phyloP scores from a whole-genome alignment of 495 filamentous ascomycete species.

The Hyaloscypha finlandica region DNA sequence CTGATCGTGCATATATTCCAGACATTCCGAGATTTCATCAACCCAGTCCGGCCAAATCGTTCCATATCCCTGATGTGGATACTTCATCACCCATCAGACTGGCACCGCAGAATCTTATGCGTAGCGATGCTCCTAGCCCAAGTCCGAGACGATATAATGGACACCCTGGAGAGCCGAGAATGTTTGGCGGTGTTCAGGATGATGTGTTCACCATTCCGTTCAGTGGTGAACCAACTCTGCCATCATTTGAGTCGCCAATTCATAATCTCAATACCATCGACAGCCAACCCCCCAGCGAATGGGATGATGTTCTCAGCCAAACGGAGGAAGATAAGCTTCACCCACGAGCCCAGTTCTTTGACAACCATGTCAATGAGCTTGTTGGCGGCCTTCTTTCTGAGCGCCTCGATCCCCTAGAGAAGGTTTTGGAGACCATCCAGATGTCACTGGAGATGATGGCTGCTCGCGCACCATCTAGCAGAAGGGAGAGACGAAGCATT shows the following conservation, averaged over 20 bases:
- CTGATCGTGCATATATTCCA: conserved; percentile 43
- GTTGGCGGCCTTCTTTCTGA: conserved; percentile 77
- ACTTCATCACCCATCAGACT: conserved; percentile 55
- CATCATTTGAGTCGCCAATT: conserved; percentile 51
- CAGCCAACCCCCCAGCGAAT: conserved; percentile 77
- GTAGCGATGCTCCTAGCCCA: conserved; percentile 76
- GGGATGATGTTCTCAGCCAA: conserved; percentile 84
- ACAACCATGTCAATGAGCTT: conserved; percentile 81
- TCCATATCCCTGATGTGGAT: conserved; percentile 41
- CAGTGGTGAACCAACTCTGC: conserved; percentile 16
- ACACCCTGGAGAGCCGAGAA: conserved; percentile 38
- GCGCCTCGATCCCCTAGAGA: conserved; percentile 76
- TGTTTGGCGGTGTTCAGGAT: conserved; percentile 38
- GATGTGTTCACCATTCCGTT: conserved; percentile 25
- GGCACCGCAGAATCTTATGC: conserved; percentile 53
- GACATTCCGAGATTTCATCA: conserved; percentile 34
- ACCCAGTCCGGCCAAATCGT: conserved; percentile 40
- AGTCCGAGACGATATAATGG: conserved; percentile 62
- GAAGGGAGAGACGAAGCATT: conserved; percentile 54
- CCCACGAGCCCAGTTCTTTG: conserved; percentile 75
- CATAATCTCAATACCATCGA: conserved; percentile 66
- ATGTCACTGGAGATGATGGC: conserved; percentile 56
- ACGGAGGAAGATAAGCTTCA: conserved; percentile 80
- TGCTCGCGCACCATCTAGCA: conserved; percentile 44
- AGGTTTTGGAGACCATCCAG: conserved; percentile 73